Conservation (phyloP, 306 rosid species). For the Lupinus albus region DNA sequence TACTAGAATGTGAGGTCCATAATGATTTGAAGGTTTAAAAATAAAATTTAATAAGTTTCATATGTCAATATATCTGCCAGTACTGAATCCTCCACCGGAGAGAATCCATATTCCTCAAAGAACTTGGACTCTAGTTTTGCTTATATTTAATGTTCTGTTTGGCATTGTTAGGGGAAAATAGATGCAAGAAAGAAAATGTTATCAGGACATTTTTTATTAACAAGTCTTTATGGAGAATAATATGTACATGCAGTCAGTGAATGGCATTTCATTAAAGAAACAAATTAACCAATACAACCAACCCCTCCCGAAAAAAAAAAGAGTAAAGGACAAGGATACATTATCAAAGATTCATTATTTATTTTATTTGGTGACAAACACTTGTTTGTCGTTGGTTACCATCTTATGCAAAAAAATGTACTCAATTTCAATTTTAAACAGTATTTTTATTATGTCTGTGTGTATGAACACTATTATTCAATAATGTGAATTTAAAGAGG, state of each 20-base stretch:
- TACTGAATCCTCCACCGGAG: too few relatives aligned
- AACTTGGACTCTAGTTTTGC: constrained; percentile 1
- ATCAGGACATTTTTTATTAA: not conserved
- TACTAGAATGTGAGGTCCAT: too few relatives aligned
- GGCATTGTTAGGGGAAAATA: constrained; percentile 26
- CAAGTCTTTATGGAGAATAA: constrained; percentile 7
- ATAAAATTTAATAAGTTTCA: too few relatives aligned
- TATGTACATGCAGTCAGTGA: not conserved
- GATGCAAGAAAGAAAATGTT: not conserved
- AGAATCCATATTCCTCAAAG: too few relatives aligned
- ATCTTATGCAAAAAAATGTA: too few relatives aligned
- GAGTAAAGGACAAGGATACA: not conserved
- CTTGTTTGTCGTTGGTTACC: too few relatives aligned
- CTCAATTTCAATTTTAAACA: too few relatives aligned
- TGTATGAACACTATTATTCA: not conserved
- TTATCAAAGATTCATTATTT: too few relatives aligned
- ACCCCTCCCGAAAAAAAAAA: not conserved
- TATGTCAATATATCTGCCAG: too few relatives aligned
- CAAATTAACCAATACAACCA: not conserved
- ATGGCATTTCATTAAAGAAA: not conserved
- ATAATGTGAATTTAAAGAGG: not conserved
- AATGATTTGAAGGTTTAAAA: too few relatives aligned
- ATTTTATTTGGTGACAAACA: too few relatives aligned
- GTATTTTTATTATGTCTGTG: not conserved
- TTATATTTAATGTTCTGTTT: constrained; percentile 8